Evolutionary conservation across 108 stramenopile species (phyloP), one percentile per base, ranked within the genome.

Genomic region (Discostella pseudostelligera): DNA sequence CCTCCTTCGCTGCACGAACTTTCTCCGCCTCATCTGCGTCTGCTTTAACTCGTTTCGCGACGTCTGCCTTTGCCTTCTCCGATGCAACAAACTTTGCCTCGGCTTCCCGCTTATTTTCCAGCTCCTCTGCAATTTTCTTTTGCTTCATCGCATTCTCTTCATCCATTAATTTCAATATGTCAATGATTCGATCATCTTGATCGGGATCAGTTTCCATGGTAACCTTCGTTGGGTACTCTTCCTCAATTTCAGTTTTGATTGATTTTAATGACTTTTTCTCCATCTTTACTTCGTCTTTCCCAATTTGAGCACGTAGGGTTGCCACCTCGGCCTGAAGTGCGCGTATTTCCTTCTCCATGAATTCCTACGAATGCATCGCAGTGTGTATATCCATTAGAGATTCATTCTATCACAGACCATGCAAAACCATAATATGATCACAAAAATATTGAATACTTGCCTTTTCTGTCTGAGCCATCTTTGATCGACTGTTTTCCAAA

Each of bases 131-230:
- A 1, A 39, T 46, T 46, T 67, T 39, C 28, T 25, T 37, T 39
- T 65, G 45, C 51, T 75, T 68, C 45, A 24, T 22, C 26, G 37
- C 67, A 49, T 68, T 75, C 45, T 68, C 74, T n/a, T 68, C 74
- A 20, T 75, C 74, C 47, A 75, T 48, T 37, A 60, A 54, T 68
- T 75, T 75, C 61, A 75, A 37, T 19, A 75, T 35, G 25, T 75
- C 74, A 42, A 75, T 40, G 7, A 75, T 67, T 11, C 74, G 74
- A 42, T 44, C 54, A 46, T 67, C 61, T 51, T 68, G 61, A 6
- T 66, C 74, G 46, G 67, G 67, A 36, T 75, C 74, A 37, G 61
- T 67, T 48, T 75, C 74, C 66, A 75, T 56, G 36, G 40, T 39
- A 28, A 75, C 25, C 32, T 63, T 75, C n/a, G 13, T 49, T 11